Evolutionary conservation across 495 filamentous ascomycete species (phyloP).

Genomic region (Daldinia loculata): DNA sequence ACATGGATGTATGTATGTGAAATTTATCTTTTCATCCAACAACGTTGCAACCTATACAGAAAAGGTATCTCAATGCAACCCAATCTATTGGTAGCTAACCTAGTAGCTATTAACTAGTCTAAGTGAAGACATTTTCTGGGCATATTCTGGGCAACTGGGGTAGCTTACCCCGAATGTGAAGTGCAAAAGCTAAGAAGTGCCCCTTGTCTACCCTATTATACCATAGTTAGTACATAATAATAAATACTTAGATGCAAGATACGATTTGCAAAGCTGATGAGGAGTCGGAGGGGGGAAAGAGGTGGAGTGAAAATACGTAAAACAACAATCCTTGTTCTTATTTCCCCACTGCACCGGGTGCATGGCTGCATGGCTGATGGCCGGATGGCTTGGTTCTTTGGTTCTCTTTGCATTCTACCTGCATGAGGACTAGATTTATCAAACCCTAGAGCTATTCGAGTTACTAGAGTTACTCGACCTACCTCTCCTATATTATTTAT

Average conservation of each 20-base stretch:
- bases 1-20: not conserved
- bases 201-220: not conserved
- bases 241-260: not conserved
- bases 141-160: conserved; percentile 12
- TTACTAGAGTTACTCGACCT: not conserved
- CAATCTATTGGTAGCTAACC: conserved; percentile 15
- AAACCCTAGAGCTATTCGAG: not conserved
- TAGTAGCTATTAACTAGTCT: not conserved
- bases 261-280: conserved; percentile 5
- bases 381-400: not conserved
- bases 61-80: conserved; percentile 14
- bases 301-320: conserved; percentile 18
- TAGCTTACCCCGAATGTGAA: conserved; percentile 29
- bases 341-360: not conserved
- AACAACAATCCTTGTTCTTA: not conserved
- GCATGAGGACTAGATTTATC: not conserved
- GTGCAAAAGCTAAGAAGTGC: conserved; percentile 24
- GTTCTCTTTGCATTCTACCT: not conserved
- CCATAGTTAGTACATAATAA: not conserved
- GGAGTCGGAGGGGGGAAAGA: not conserved
- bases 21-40: not conserved
- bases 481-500: not conserved
- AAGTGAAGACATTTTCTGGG: conserved; percentile 21
- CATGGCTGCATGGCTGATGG: not conserved
- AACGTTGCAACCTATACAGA: not conserved